Percentiles rank a stretch among this genome's conserved stretches.
Evolutionary conservation across 2,329 filamentous ascomycete species (phyloP).

Genomic region (Aspergillus tubingensis): DNA sequence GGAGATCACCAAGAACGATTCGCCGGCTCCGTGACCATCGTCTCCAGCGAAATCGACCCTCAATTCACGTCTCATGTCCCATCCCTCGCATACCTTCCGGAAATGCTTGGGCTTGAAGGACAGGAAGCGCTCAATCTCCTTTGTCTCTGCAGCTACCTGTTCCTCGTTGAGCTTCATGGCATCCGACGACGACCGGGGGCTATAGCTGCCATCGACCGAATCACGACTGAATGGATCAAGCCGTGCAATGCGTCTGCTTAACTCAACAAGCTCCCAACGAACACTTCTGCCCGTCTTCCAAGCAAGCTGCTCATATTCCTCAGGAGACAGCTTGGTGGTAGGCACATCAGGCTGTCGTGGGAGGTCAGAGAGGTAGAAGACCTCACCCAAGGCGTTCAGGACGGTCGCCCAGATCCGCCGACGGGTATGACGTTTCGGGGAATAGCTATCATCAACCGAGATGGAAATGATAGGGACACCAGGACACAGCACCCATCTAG

Average conservation of each 20-base stretch:
- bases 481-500: slow-evolving; percentile 86
- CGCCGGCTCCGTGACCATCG: slow-evolving; percentile 73
- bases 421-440: slow-evolving; percentile 65
- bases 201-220: slow-evolving; percentile 71
- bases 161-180: slow-evolving; percentile 69
- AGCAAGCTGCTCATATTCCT: slow-evolving; percentile 65
- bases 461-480: slow-evolving; percentile 89
- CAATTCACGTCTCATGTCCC: slow-evolving; percentile 86
- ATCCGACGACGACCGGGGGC: slow-evolving; percentile 74
- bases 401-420: slow-evolving; percentile 85
- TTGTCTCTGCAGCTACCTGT: slow-evolving; percentile 74
- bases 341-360: slow-evolving; percentile 59
- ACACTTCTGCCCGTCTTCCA: slow-evolving; percentile 80
- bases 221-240: slow-evolving; percentile 73
- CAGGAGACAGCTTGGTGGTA: slow-evolving; percentile 43
- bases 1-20: slow-evolving; percentile 72
- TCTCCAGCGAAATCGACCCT: slow-evolving; percentile 88
- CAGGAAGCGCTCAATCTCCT: slow-evolving; percentile 77
- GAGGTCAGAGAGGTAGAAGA: slow-evolving; percentile 78
- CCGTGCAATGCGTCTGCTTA: slow-evolving; percentile 70
- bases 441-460: slow-evolving; percentile 81
- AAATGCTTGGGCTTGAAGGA: slow-evolving; percentile 75
- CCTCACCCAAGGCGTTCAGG: slow-evolving; percentile 90
- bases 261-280: slow-evolving; percentile 78
- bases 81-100: slow-evolving; percentile 73